Evolutionary conservation across 106 monocot species (phyloP), one percentile per base, ranked within the genome.

Genomic region (Phalaenopsis aphrodite): DNA sequence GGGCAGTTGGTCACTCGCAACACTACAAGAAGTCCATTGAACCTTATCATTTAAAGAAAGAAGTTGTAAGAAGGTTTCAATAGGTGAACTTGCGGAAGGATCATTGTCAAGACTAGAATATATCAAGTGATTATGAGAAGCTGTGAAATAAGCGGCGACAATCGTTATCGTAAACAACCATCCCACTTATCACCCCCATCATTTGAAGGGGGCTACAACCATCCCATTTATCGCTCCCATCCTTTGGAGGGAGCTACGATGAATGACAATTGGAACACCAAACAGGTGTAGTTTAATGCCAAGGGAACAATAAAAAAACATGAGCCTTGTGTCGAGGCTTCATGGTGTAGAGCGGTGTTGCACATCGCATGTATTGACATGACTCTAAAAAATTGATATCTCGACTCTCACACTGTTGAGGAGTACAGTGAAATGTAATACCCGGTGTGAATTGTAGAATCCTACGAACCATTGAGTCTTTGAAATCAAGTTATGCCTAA

Each of bases 401-500:
- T 65, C 4, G 65, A 21, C 65, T 65, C 15, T 21, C 1, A 21
- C 6, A 65, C 23, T 21, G 65, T 23, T n/a, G 65, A 0, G 23
- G 65, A 65, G 24, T 30, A 68, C 72, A 83, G 56, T n/a, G 41
- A 83, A 80, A 80, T 86, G 83, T 23, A 80, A 86, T 83, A 86
- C 55, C 8, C 83, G 83, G 80, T 80, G 79, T 80, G 78, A 87
- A 87, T 81, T 87, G 41, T 74, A 84, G 48, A 87, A 81, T 84
- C 80, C 77, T 57, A 21, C 67, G 87, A 87, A 84, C 75, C 80
- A 84, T 87, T 78, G 73, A 87, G 81, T 87, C 81, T 81, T 84
- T 87, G 77, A 81, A 84, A 4, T 52, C 80, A 78, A 87, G 83
- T 87, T 81, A 73, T 47, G 74, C 78, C 52, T 64, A 37, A 78